phyloP scores from a whole-genome alignment of 179 eudicot genomes.

The Beta macrorhiza region DNA sequence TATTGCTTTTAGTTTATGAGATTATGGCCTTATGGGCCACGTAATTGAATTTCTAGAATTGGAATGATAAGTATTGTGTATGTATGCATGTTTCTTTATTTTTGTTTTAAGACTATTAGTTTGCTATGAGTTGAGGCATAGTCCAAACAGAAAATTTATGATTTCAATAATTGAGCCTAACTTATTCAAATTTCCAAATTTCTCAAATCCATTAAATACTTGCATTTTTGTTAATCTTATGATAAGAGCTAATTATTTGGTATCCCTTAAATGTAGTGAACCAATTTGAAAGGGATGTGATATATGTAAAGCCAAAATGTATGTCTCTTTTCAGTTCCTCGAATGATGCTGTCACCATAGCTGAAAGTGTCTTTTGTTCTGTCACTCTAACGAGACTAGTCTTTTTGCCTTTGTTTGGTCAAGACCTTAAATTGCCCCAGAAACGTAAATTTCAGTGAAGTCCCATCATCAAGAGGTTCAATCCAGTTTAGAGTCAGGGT shows the following conservation, averaged over 20 bases:
- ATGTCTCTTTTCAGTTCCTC: background rate
- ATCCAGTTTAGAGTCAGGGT: constrained; percentile 1
- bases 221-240: background rate
- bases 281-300: background rate
- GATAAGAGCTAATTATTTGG: background rate
- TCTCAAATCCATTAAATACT: background rate
- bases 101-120: background rate
- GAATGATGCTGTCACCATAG: background rate
- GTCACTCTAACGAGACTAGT: background rate
- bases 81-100: background rate
- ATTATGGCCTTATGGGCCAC: background rate
- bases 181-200: background rate
- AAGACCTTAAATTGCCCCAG: background rate
- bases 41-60: background rate
- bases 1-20: background rate
- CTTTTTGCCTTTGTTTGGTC: background rate
- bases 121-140: background rate
- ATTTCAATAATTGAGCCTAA: background rate
- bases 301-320: background rate
- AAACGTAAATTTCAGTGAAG: background rate
- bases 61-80: background rate
- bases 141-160: background rate
- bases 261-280: background rate
- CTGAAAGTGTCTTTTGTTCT: background rate
- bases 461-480: background rate